These are phyloP conservation scores for Microstegium vimineum DNA, from an alignment of 176 grass and related monocot species.

Conservation along the genomic window DNA sequence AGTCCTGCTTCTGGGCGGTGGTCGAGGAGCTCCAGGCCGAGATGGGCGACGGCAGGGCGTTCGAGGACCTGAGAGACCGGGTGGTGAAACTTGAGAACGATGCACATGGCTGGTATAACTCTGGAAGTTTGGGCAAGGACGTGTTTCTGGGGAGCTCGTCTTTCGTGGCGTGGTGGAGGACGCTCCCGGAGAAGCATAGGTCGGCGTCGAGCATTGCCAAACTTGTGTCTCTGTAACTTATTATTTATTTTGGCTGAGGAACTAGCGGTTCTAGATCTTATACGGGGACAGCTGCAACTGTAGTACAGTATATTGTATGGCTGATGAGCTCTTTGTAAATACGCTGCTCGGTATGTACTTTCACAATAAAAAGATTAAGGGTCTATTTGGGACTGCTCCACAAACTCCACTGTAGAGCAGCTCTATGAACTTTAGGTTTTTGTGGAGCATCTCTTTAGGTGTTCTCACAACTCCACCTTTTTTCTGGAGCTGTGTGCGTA, in stretches of 20 bases:
- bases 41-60: slow-evolving; percentile 45
- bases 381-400: no score
- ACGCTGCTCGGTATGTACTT: not conserved
- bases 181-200: slow-evolving; percentile 69
- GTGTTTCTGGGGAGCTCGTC: slow-evolving; percentile 67
- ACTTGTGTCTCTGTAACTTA: slow-evolving; percentile 15
- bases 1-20: slow-evolving; percentile 91
- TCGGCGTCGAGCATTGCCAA: slow-evolving; percentile 59
- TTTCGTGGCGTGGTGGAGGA: slow-evolving; percentile 85
- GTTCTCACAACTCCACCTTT: no score
- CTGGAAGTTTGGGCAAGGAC: slow-evolving; percentile 61
- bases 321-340: not conserved
- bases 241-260: not conserved
- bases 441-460: no score
- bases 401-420: no score
- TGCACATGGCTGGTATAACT: slow-evolving; percentile 53
- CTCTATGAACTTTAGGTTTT: no score
- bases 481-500: no score
- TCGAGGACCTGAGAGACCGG: slow-evolving; percentile 55
- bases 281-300: not conserved
- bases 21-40: slow-evolving; percentile 83
- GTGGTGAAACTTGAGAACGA: slow-evolving; percentile 63
- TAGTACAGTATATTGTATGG: slow-evolving; percentile 8
- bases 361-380: not conserved
- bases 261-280: not conserved